Evolutionary conservation across 768 basidiomycete species (phyloP).

Genomic region (Boletus rubescentipes): DNA sequence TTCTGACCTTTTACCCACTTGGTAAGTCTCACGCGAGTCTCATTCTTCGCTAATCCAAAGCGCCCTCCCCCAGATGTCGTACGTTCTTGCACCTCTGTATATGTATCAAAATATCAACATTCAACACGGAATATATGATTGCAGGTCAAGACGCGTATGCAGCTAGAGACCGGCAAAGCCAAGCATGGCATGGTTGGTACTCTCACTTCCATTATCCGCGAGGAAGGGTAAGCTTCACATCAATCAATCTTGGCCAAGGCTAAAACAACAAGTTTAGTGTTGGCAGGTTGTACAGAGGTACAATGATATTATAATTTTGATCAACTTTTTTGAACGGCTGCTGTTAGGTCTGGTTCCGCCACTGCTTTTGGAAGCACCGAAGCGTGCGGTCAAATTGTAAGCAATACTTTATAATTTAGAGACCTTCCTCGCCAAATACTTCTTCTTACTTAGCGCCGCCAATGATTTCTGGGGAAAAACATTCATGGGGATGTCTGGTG

Average conservation of each 20-base stretch:
- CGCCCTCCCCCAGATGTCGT: conserved; percentile 69
- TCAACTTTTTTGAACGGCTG: background rate
- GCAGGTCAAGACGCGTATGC: conserved; percentile 98
- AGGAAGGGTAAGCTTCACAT: conserved; percentile 74
- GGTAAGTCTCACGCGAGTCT: conserved; percentile 47
- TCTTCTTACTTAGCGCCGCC: conserved; percentile 51
- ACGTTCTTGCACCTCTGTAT: conserved; percentile 33
- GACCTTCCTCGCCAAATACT: background rate
- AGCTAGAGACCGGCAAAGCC: conserved; percentile 84
- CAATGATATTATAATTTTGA: background rate
- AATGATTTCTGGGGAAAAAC: conserved; percentile 97
- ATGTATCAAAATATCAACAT: background rate
- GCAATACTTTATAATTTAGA: conserved; percentile 22
- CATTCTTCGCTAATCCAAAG: background rate
- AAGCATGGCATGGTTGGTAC: conserved; percentile 78
- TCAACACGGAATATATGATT: conserved; percentile 7
- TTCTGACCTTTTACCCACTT: conserved; percentile 85
- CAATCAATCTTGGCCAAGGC: background rate
- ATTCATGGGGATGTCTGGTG: conserved; percentile 59
- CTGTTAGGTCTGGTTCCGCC: conserved; percentile 86
- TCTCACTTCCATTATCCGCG: conserved; percentile 76
- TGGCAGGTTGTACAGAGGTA: conserved; percentile 88
- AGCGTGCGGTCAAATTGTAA: conserved; percentile 95
- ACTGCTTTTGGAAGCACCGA: conserved; percentile 92
- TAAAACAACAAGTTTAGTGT: conserved; percentile 41